Percentiles rank a stretch among this genome's conserved stretches.
Conservation (phyloP, 2,329 filamentous ascomycete genomes). For the Exophiala viscosa region DNA sequence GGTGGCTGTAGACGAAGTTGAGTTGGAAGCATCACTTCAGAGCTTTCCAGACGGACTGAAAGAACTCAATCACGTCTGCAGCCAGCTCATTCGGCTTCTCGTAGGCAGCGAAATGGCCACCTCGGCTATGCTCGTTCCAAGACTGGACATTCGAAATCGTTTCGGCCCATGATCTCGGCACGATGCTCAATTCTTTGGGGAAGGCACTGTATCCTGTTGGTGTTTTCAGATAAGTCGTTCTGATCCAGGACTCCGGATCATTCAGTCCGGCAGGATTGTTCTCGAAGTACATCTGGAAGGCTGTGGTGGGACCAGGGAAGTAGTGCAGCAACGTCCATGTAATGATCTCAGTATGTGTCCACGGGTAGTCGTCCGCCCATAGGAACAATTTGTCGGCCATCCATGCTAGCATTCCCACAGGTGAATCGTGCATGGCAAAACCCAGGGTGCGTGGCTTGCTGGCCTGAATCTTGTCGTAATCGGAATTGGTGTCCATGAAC, state of each 20-base stretch:
- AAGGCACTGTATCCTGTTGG: slow-evolving; percentile 28
- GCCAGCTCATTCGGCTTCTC: not conserved
- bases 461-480: slow-evolving; percentile 46
- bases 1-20: too few relatives aligned
- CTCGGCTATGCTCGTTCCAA: not conserved
- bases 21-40: too few relatives aligned
- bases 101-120: not conserved
- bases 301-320: slow-evolving; percentile 5
- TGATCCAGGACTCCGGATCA: slow-evolving; percentile 1
- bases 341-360: slow-evolving; percentile 71
- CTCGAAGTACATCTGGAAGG: not conserved
- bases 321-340: slow-evolving; percentile 56
- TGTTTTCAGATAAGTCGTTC: slow-evolving; percentile 16
- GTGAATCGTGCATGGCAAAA: slow-evolving; percentile 65
- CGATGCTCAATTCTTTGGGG: slow-evolving; percentile 25
- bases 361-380: slow-evolving; percentile 69
- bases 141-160: not conserved
- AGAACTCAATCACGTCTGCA: not conserved
- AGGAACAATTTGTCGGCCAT: slow-evolving; percentile 75
- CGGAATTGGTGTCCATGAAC: slow-evolving; percentile 52
- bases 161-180: slow-evolving; percentile 27
- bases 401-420: slow-evolving; percentile 69
- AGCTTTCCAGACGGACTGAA: not conserved
- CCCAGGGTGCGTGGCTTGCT: slow-evolving; percentile 71
- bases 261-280: not conserved